Evolutionary conservation across 306 rosid species (phyloP), one percentile per base, ranked within the genome.

Genomic region (Rosa lucieae): DNA sequence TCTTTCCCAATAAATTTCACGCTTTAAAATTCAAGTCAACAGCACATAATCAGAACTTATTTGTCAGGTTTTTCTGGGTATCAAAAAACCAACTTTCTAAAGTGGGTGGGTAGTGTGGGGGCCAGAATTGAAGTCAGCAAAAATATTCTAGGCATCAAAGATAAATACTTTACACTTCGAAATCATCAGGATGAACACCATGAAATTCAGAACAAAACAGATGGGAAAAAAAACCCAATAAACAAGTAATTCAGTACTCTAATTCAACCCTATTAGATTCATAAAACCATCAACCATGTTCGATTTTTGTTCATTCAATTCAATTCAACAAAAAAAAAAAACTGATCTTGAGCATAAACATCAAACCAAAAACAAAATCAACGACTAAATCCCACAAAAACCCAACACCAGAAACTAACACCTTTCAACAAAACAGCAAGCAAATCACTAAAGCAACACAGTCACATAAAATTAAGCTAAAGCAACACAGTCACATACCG

Each of bases 401-500:
- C 43, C 23, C 70, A 20, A 3, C 18, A 72, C 2, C 29, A 35
- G 15, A 56, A 47, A 61, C 58, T 29, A 48, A 20, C 56, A 17
- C 51, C 9, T 7, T 4, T 4, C 29, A n/a, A 53, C 14, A 71
- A 40, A 40, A 40, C 52, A 74, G 39, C 13, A 44, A 62, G 18
- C 23, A 76, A 62, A 29, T 46, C 35, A 32, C 35, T 46, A 63
- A 73, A 76, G 62, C 23, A 7, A 73, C 7, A 53, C 51, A 10
- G 59, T 9, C 43, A 5, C 20, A 58, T 29, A 23, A 23, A 23
- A 23, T 5, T 21, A 32, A 39, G 70, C 21, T 44, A 13, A 40
- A 72, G 14, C 7, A 12, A 58, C 6, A 66, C 1, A 18, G 49
- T 40, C 7, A n/a, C 63, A 59, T 17, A 88, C 80, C 67, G 83